Evolutionary conservation across 768 basidiomycete species (phyloP), one percentile per base, ranked within the genome.

Genomic region (Calocera viscosa): DNA sequence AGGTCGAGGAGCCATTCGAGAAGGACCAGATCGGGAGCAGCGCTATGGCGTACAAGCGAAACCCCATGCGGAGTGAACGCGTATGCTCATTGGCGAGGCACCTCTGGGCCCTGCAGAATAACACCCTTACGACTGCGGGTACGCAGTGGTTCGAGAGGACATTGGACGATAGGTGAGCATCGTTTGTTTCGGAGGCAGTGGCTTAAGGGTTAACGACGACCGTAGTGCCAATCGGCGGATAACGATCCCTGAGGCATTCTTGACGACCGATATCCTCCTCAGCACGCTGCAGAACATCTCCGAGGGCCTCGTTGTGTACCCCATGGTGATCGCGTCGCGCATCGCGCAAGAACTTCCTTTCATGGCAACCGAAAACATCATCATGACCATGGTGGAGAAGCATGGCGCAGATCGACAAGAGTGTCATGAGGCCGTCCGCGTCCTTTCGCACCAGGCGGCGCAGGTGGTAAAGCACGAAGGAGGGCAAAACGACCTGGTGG

Each of bases 341-440:
- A 94, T 99, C 75, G 77, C 86, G 1, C 91, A 97, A 76, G 96
- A 99, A 76, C 82, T 99, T 35, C 96, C 96, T 0, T 98, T 98
- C 83, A 98, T 99, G 96, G 94, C 95, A 2, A 99, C 96, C 1
- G 96, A 99, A 77, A 99, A 99, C 76, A 83, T 99, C 77, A 98
- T 98, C 78, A 98, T 99, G 96, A 93, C 93, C 1, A 85, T 99
- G 47, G 96, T 98, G 69, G 96, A 80, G 69, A 73, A 91, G 77
- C 86, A 84, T 63, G 92, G 92, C 24, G 95, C 94, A 0, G 94
- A 98, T 77, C 83, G 96, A 35, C 96, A 98, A 75, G 93, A 92
- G 77, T 92, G 92, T 8, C 96, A 98, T 75, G 96, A 97, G 78
- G 89, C 91, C 78, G 93, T 66, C 89, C 68, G 70, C 86, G 90